Percentiles rank a stretch among this genome's conserved stretches.
phyloP scores from a whole-genome alignment of 495 filamentous ascomycete genomes.

The Aspergillus ostianus region DNA sequence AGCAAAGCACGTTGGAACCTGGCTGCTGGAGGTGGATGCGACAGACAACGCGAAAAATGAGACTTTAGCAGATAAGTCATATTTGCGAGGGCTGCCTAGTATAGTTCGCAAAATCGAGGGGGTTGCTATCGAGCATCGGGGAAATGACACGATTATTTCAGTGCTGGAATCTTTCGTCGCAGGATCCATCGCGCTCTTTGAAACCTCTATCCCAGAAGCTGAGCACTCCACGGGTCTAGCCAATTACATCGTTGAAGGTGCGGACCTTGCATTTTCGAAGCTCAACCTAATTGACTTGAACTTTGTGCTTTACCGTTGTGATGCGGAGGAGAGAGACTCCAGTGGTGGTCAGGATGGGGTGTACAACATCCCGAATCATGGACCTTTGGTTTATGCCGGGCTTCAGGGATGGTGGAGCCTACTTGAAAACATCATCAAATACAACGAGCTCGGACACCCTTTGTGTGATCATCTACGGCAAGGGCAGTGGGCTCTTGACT shows the following conservation, averaged over 20 bases:
- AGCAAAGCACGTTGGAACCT: slow-evolving; percentile 80
- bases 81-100: slow-evolving; percentile 78
- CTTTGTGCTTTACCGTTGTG: slow-evolving; percentile 86
- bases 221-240: slow-evolving; percentile 80
- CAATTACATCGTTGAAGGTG: slow-evolving; percentile 77
- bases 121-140: slow-evolving; percentile 62
- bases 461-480: slow-evolving; percentile 89
- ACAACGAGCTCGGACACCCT: slow-evolving; percentile 91
- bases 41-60: slow-evolving; percentile 61
- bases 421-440: slow-evolving; percentile 75
- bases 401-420: slow-evolving; percentile 99
- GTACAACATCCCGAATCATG: slow-evolving; percentile 81
- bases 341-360: slow-evolving; percentile 79
- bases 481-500: slow-evolving; percentile 94
- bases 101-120: slow-evolving; percentile 70
- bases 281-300: slow-evolving; percentile 81
- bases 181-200: slow-evolving; percentile 90
- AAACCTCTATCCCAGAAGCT: slow-evolving; percentile 87
- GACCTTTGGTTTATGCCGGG: slow-evolving; percentile 88
- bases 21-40: slow-evolving; percentile 80
- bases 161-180: slow-evolving; percentile 82
- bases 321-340: slow-evolving; percentile 83
- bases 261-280: slow-evolving; percentile 72
- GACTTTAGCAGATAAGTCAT: slow-evolving; percentile 64
- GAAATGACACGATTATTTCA: slow-evolving; percentile 71